Percentiles rank a stretch among this genome's conserved stretches.
phyloP scores from a whole-genome alignment of 768 basidiomycete genomes.

The Russula virescens region DNA sequence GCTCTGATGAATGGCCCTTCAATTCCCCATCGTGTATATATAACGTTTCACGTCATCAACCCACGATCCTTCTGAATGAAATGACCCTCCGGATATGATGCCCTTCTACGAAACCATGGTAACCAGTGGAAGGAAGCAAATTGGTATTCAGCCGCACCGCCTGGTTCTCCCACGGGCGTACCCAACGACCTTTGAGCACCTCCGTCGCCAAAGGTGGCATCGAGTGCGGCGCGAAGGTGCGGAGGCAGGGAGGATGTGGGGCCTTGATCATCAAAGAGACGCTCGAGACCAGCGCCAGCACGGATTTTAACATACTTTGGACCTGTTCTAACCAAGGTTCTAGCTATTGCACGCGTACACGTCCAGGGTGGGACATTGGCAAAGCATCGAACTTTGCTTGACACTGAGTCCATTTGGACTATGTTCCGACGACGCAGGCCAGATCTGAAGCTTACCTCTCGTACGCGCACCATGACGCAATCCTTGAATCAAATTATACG shows the following conservation, averaged over 20 bases:
- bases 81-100: neutral
- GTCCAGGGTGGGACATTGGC: neutral
- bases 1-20: neutral
- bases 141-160: neutral
- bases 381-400: neutral
- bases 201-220: neutral
- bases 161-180: neutral
- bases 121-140: conserved; percentile 1
- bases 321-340: too few species aligned
- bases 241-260: too few species aligned
- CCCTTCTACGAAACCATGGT: conserved; percentile 12
- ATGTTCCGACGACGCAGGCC: neutral
- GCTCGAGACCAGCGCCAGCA: neutral
- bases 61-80: neutral
- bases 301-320: neutral
- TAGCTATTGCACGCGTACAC: neutral
- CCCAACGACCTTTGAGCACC: neutral
- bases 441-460: neutral
- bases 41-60: neutral
- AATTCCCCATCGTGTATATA: neutral
- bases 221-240: neutral
- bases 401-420: neutral
- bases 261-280: too few species aligned
- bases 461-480: too few species aligned
- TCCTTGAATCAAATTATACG: neutral